Conservation (phyloP, 768 basidiomycete genomes). For the Astraeus odoratus region DNA sequence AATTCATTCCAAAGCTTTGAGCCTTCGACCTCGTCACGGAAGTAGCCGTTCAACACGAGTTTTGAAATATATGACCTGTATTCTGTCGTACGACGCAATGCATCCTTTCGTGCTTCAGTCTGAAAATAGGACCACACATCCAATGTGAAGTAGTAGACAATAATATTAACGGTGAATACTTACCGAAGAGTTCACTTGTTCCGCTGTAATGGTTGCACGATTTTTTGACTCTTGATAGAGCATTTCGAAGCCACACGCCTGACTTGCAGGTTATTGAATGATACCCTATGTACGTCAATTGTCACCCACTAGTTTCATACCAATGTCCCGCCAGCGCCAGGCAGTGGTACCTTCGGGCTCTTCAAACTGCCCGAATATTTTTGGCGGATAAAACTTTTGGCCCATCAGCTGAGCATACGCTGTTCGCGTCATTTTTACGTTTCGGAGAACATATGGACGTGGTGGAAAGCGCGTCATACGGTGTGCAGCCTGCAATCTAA, state of each 20-base stretch:
- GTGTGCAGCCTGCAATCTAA: conserved; percentile 59
- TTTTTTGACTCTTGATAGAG: conserved; percentile 80
- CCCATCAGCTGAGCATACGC: conserved; percentile 91
- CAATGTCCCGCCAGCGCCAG: conserved; percentile 76
- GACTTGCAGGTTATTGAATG: neutral
- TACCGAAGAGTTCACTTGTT: conserved; percentile 43
- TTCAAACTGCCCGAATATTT: conserved; percentile 72
- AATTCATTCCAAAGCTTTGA: conserved; percentile 69
- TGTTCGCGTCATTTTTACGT: conserved; percentile 77
- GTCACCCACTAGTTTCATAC: conserved; percentile 81
- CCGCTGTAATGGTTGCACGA: conserved; percentile 35
- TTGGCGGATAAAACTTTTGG: conserved; percentile 90
- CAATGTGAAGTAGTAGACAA: neutral
- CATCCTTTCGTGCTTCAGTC: conserved; percentile 62
- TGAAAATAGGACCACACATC: conserved; percentile 20
- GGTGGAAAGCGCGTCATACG: conserved; percentile 90
- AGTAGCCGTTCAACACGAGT: conserved; percentile 63
- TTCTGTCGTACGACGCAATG: conserved; percentile 56
- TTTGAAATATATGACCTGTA: conserved; percentile 67
- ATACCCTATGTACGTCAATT: neutral
- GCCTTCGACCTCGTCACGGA: conserved; percentile 69
- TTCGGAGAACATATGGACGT: conserved; percentile 47
- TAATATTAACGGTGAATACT: conserved; percentile 12
- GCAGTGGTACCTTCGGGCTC: conserved; percentile 58
- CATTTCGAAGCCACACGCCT: conserved; percentile 97